A percentile compares a stretch with the other conserved stretches of the same genome.
Evolutionary conservation across 768 basidiomycete species (phyloP).

Genomic region (Dentipellis sp.): DNA sequence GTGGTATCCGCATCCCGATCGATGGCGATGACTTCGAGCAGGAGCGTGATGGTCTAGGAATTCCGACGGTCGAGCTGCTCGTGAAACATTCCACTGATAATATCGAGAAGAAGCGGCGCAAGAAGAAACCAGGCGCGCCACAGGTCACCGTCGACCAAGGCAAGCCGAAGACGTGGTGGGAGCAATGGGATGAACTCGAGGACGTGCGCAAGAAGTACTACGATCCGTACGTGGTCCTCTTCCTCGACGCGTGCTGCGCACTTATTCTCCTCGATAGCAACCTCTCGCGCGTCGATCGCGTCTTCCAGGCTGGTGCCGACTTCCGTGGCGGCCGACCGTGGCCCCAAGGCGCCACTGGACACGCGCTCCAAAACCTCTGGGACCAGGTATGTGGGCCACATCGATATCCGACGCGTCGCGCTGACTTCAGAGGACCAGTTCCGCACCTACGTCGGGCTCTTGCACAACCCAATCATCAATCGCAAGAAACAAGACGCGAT

Average conservation of each 20-base stretch:
- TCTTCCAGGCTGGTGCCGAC: conserved; percentile 49
- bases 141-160: conserved; percentile 9
- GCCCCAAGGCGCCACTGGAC: conserved; percentile 22
- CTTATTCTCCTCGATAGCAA: conserved; percentile 24
- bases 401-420: not conserved
- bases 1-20: conserved; percentile 46
- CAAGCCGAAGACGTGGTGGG: conserved; percentile 45
- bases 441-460: conserved; percentile 50
- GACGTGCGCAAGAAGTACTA: conserved; percentile 30
- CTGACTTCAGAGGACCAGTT: conserved; percentile 31
- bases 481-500: conserved; percentile 9
- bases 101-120: conserved; percentile 42
- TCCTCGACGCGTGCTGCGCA: not conserved
- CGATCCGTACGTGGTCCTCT: conserved; percentile 42
- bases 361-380: conserved; percentile 38
- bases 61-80: conserved; percentile 51
- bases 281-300: conserved; percentile 38
- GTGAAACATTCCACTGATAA: conserved; percentile 44
- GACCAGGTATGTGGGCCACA: conserved; percentile 40
- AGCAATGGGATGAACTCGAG: conserved; percentile 64
- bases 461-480: conserved; percentile 14
- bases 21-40: conserved; percentile 25
- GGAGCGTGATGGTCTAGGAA: conserved; percentile 59
- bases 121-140: conserved; percentile 19
- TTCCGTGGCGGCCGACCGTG: conserved; percentile 38